Base-by-base conservation (phyloP, 1,139 yeast genomes). In the Sugiyamaella japonica region DNA sequence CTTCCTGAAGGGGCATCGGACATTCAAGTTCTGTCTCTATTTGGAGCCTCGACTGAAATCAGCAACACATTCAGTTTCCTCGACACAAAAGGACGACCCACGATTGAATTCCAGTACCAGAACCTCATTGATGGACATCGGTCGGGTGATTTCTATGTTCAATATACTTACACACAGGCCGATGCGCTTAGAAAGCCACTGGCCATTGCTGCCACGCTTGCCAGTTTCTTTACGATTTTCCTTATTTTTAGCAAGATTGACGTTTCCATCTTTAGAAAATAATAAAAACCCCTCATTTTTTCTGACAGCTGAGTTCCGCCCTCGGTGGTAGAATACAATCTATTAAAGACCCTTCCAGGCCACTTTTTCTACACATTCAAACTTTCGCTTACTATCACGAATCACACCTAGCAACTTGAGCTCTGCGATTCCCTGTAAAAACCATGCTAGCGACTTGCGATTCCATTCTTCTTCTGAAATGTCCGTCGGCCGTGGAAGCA, bases 1-100 rank as follows among this genome's bases (percentile, higher is more conserved):
- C 80, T 93, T 61, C 99, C 99, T 15, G 98, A 93, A 73, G 93
- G 93, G 50, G 86, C 98, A 6, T 76, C 81, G 61, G 74, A 84
- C 48, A 62, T 85, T 52, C 79, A 81, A 55, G 77, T 86, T 40
- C 73, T 81, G 38, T 78, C 88, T 16, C 86, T 93, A 17, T 67
- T 84, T 48, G 76, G 65, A 28, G 52, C 61, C 15, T 56, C 53
- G n/a, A 54, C 75, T 55, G 64, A 60, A 31, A 72, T 15, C 59
- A 77, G 53, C 59, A 63, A 7, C 68, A 79, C 58, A 70, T 76
- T 59, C 83, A 82, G 71, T 25, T 90, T 84, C 71, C 81, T 91
- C 64, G 98, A 93, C 72, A 79, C 89, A 50, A 74, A 77, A 43
- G 99, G 99, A 28, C 95, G 93, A 63, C 84, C 88, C 38, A 86